A percentile compares a stretch with the other conserved stretches of the same genome.
Conservation (phyloP, 1,139 yeast species). For the Pichia sp. region DNA sequence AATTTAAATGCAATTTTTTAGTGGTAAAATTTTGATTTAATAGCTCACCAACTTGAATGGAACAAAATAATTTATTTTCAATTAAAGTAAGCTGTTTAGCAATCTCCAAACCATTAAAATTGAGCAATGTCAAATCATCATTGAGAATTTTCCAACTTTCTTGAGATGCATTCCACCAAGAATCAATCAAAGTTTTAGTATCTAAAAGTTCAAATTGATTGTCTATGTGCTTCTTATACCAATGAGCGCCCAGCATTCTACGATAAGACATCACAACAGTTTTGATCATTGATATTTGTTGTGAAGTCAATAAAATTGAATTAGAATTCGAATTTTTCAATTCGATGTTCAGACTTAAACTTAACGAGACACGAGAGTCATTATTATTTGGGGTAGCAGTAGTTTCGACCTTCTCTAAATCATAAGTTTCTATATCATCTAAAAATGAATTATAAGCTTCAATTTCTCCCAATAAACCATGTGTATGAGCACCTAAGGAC, state of each 20-base stretch:
- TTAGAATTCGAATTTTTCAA: slow-evolving; percentile 22
- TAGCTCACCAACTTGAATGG: slow-evolving; percentile 66
- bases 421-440: slow-evolving; percentile 42
- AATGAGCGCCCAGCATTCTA: slow-evolving; percentile 43
- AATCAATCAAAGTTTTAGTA: slow-evolving; percentile 28
- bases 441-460: slow-evolving; percentile 28
- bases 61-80: slow-evolving; percentile 66
- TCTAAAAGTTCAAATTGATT: slow-evolving; percentile 24
- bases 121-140: slow-evolving; percentile 46
- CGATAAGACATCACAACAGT: slow-evolving; percentile 44
- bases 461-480: slow-evolving; percentile 22
- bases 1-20: slow-evolving; percentile 52
- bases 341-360: slow-evolving; percentile 24
- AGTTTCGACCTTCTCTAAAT: slow-evolving; percentile 42
- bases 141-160: slow-evolving; percentile 30
- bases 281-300: slow-evolving; percentile 40
- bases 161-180: slow-evolving; percentile 35
- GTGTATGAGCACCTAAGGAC: slow-evolving; percentile 19
- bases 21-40: slow-evolving; percentile 67
- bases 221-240: slow-evolving; percentile 28
- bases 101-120: slow-evolving; percentile 70
- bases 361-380: slow-evolving; percentile 22
- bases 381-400: slow-evolving; percentile 13
- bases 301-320: slow-evolving; percentile 29
- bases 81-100: slow-evolving; percentile 82